Base-by-base conservation (phyloP, 345 rosid species). In the Chamaenerion angustifolium region DNA sequence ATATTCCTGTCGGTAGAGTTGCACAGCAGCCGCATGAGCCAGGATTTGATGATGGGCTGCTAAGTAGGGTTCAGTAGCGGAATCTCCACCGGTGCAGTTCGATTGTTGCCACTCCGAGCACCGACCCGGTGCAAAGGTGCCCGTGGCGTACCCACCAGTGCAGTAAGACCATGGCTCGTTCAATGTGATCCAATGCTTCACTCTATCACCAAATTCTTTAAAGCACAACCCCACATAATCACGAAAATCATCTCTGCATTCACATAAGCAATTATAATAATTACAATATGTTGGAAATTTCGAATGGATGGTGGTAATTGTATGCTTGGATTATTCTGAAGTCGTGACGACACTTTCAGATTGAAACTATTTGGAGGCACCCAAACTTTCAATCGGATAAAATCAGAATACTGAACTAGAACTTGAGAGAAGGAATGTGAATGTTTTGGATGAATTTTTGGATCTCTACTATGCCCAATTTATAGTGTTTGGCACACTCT, bases 121-220 rank as follows among this genome's bases (percentile, higher is more conserved):
- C 6, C 71, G 57, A 0, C 68, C 68, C 0, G 81, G 81, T 10
- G 75, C 75, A 0, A 43, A 1, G 0, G 0, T 1, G 0, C 67
- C 69, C 0, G 0, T 0, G 1, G 61, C 69, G 17, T 75, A 75
- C 1, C 74, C 80, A 1, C 35, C 49, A 0, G 0, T 1, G 9
- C 55, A 19, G 16, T 12, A 64, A 13, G 19, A 37, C 53, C 15
- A 42, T 13, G 82, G 82, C 56, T 76, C 78, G n/a, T 73, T 76
- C 16, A 73, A 7, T n/a, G 82, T 76, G 10, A 59, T 62, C 82
- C 82, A 76, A 25, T 62, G 71, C 54, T 76, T 70, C 0, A 76
- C 78, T 44, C 74, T 31, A 15, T 76, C 76, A 0, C 82, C 78
- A 10, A 76, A 73, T 12, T 57, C 56, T 5, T 51, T 12, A 42